Percentiles rank a stretch among this genome's conserved stretches.
Conservation (phyloP, 2,329 filamentous ascomycete species). For the Alternaria brassicicola region DNA sequence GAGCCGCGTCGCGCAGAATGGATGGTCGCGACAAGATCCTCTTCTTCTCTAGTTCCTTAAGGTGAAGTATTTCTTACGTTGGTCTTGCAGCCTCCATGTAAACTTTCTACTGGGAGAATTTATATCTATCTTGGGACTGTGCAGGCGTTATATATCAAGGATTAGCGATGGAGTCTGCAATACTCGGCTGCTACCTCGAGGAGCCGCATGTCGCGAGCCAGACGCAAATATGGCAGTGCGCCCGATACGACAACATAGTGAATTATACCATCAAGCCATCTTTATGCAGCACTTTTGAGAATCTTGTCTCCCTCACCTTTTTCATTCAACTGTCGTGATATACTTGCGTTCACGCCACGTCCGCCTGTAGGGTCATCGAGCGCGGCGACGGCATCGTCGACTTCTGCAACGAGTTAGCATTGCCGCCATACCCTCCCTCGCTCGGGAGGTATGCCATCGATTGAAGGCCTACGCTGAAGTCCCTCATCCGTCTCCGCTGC, state of each 20-base stretch:
- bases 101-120: neutral
- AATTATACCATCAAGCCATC: neutral
- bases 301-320: conserved; percentile 25
- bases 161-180: neutral
- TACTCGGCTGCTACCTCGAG: neutral
- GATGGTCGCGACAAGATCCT: neutral
- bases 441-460: conserved; percentile 19
- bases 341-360: conserved; percentile 50
- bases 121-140: conserved; percentile 2
- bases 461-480: conserved; percentile 50
- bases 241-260: neutral
- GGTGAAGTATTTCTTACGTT: neutral
- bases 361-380: conserved; percentile 54
- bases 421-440: neutral
- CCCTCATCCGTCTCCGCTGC: conserved; percentile 54
- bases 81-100: neutral
- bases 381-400: conserved; percentile 52
- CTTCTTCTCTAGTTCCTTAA: neutral
- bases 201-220: neutral
- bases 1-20: conserved; percentile 62
- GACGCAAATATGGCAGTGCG: neutral
- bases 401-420: conserved; percentile 42
- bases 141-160: conserved; percentile 8
- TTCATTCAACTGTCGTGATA: conserved; percentile 46
- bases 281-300: conserved; percentile 42